Evolutionary conservation across 164 flowering plant species (phyloP).

Genomic region (Magnolia kwangsiensis): DNA sequence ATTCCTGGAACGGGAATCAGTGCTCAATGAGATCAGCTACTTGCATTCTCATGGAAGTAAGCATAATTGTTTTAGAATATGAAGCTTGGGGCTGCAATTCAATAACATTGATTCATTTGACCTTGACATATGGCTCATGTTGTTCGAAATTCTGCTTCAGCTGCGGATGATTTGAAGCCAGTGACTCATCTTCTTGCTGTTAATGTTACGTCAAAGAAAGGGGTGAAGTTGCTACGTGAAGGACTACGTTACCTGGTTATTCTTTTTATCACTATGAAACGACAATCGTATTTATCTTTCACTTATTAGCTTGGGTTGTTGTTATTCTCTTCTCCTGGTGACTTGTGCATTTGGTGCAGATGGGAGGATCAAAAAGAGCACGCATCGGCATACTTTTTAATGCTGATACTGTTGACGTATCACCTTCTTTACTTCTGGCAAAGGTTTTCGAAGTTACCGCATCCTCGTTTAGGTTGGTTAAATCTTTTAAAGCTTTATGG

Average conservation of each 20-base stretch:
- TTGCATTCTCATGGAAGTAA: slow-evolving; percentile 90
- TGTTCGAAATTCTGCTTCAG: slow-evolving; percentile 35
- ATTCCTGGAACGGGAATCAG: slow-evolving; percentile 46
- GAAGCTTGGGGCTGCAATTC: not conserved
- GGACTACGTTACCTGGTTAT: slow-evolving; percentile 84
- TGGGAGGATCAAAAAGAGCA: slow-evolving; percentile 59
- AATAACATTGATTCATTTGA: not conserved
- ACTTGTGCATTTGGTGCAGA: slow-evolving; percentile 38
- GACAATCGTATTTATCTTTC: not conserved
- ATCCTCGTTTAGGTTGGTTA: slow-evolving; percentile 64
- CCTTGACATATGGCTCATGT: slow-evolving; percentile 2
- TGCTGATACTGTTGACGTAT: slow-evolving; percentile 29
- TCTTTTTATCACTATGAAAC: slow-evolving; percentile 9
- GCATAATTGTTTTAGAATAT: slow-evolving; percentile 13
- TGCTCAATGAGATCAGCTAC: slow-evolving; percentile 59
- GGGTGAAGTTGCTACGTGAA: slow-evolving; percentile 74
- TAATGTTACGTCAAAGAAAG: slow-evolving; percentile 63
- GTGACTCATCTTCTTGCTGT: slow-evolving; percentile 85
- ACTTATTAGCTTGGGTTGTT: slow-evolving; percentile 1
- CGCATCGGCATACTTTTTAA: slow-evolving; percentile 74
- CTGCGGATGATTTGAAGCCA: slow-evolving; percentile 84
- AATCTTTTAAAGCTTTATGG: slow-evolving; percentile 6
- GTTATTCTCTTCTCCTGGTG: slow-evolving; percentile 6
- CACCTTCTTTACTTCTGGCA: slow-evolving; percentile 44
- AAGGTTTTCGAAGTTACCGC: slow-evolving; percentile 58